phyloP scores from a whole-genome alignment of 1,284 basidiomycete genomes.

The Trichosporon asahii region DNA sequence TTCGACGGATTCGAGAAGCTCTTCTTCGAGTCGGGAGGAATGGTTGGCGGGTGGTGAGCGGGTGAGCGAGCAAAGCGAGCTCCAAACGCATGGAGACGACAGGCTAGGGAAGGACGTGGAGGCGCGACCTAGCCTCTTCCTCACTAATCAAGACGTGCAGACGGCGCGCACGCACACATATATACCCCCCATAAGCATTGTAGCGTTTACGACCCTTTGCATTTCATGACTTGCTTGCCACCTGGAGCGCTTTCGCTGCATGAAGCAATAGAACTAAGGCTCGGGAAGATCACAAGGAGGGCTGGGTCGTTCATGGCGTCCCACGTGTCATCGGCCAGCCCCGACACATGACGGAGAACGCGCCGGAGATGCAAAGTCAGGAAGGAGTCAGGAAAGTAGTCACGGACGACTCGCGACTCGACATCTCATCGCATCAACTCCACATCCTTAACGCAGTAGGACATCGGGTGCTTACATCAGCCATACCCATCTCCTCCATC shows the following conservation, averaged over 20 bases:
- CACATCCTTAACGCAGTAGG: too few species aligned
- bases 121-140: background rate
- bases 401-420: too few species aligned
- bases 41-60: constrained; percentile 46
- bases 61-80: background rate
- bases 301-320: background rate
- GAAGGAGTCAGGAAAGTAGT: background rate
- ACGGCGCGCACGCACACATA: background rate
- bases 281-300: background rate
- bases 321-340: background rate
- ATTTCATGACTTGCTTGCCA: background rate
- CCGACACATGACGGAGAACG: background rate
- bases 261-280: background rate
- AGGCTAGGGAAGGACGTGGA: background rate
- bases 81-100: too few species aligned
- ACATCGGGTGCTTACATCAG: too few species aligned
- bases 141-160: background rate
- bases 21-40: constrained; percentile 45
- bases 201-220: background rate
- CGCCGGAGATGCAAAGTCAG: background rate
- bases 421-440: too few species aligned
- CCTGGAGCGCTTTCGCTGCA: background rate
- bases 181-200: background rate
- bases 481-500: too few species aligned
- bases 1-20: constrained; percentile 46